Percentiles rank a stretch among this genome's conserved stretches.
phyloP scores from a whole-genome alignment of 495 filamentous ascomycete species.

The Penicillium salamii region DNA sequence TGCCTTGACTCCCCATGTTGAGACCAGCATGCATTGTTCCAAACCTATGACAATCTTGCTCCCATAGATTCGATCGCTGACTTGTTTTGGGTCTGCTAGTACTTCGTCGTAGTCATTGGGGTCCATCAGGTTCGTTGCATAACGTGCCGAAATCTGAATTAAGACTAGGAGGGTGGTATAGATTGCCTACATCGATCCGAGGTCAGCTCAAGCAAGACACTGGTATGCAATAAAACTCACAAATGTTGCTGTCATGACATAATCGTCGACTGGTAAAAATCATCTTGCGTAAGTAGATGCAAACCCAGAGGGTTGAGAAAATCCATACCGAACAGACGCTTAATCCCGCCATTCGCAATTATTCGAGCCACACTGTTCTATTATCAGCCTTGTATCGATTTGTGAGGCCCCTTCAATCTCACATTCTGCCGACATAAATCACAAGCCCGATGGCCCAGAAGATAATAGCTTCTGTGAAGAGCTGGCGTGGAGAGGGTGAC shows the following conservation, averaged over 20 bases:
- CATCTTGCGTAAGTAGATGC: not conserved
- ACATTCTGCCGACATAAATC: slow-evolving; percentile 35
- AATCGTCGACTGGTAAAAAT: slow-evolving; percentile 46
- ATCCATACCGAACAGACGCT: slow-evolving; percentile 36
- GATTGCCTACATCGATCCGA: slow-evolving; percentile 30
- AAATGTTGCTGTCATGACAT: slow-evolving; percentile 54
- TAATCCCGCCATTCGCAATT: slow-evolving; percentile 33
- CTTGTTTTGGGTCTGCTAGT: slow-evolving; percentile 39
- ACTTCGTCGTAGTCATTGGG: slow-evolving; percentile 49
- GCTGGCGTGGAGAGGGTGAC: slow-evolving; percentile 32
- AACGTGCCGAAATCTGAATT: slow-evolving; percentile 55
- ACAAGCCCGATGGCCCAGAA: slow-evolving; percentile 36
- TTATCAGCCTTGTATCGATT: slow-evolving; percentile 10
- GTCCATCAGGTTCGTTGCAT: slow-evolving; percentile 58
- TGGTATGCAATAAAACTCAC: slow-evolving; percentile 24
- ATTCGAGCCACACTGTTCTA: slow-evolving; percentile 23
- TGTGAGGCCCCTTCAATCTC: not conserved
- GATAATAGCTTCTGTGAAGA: slow-evolving; percentile 29
- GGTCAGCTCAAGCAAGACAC: not conserved
- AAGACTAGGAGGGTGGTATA: slow-evolving; percentile 54
- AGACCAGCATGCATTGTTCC: slow-evolving; percentile 51
- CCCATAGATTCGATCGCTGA: slow-evolving; percentile 43
- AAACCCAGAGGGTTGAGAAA: slow-evolving; percentile 28
- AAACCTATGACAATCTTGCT: slow-evolving; percentile 52
- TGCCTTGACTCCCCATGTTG: slow-evolving; percentile 48